These are phyloP conservation scores for Chalciporus piperatus DNA, from an alignment of 768 basidiomycete genomes.

Conservation along the genomic window DNA sequence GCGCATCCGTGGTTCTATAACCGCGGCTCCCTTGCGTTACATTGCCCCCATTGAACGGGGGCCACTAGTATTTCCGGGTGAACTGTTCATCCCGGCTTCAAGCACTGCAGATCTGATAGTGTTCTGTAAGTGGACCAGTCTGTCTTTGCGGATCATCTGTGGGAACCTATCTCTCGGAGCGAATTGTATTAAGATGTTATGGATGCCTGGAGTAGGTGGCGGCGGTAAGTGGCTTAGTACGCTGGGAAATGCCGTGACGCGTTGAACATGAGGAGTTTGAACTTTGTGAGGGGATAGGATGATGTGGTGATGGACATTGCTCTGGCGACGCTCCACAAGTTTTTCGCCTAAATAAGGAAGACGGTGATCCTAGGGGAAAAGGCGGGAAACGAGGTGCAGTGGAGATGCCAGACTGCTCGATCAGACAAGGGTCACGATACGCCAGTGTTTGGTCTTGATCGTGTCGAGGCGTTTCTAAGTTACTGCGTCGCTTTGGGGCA, in stretches of 20 bases:
- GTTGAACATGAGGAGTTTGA: conserved; percentile 1
- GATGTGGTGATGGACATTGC: neutral
- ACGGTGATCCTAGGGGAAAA: conserved; percentile 17
- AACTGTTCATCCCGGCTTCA: conserved; percentile 39
- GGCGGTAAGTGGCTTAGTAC: conserved; percentile 19
- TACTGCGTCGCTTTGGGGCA: neutral
- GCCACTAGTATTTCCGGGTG: conserved; percentile 17
- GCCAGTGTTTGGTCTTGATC: too few species aligned
- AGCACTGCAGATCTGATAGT: conserved; percentile 38
- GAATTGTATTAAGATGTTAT: conserved; percentile 28
- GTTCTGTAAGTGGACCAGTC: conserved; percentile 31
- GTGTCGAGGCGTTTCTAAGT: neutral
- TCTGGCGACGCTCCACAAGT: neutral
- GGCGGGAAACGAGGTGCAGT: conserved; percentile 8
- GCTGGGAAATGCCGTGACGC: neutral
- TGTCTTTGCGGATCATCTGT: conserved; percentile 19
- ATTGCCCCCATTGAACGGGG: neutral
- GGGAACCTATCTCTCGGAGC: conserved; percentile 2
- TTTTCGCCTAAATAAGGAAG: conserved; percentile 28
- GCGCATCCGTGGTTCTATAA: conserved; percentile 24
- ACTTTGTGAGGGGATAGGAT: neutral
- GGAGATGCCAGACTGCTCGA: conserved; percentile 1
- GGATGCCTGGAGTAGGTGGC: neutral
- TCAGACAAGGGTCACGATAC: neutral
- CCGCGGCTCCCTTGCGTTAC: conserved; percentile 3